A percentile compares a stretch with the other conserved stretches of the same genome.
Evolutionary conservation across 106 monocot genomes (phyloP).

Genomic region (Dioscorea zingiberensis): DNA sequence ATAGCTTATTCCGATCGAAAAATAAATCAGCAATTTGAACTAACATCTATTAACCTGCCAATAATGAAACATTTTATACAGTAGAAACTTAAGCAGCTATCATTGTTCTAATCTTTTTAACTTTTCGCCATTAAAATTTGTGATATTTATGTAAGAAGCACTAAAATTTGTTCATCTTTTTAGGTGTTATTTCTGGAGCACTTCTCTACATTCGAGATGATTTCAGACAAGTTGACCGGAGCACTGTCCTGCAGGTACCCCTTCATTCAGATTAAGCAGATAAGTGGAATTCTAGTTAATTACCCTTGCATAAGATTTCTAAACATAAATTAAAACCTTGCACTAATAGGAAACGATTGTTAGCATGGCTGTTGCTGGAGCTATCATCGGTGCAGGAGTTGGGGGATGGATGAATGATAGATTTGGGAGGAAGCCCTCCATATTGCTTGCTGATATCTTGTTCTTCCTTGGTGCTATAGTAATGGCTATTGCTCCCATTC

Average conservation of each 20-base stretch:
- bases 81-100: too few relatives aligned
- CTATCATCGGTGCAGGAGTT: constrained; percentile 73
- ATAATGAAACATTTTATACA: too few relatives aligned
- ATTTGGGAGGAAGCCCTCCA: constrained; percentile 59
- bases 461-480: constrained; percentile 76
- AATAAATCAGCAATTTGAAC: too few relatives aligned
- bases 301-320: background rate
- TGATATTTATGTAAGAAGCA: too few relatives aligned
- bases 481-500: constrained; percentile 71
- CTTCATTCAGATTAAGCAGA: background rate
- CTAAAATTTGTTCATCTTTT: background rate
- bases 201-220: constrained; percentile 84
- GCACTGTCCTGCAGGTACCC: constrained; percentile 47
- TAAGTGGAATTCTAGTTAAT: background rate
- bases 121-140: too few relatives aligned
- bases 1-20: too few relatives aligned
- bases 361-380: constrained; percentile 98
- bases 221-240: constrained; percentile 49
- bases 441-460: constrained; percentile 65
- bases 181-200: constrained; percentile 90
- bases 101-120: too few relatives aligned
- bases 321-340: background rate
- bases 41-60: too few relatives aligned
- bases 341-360: constrained; percentile 80
- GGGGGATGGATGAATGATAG: constrained; percentile 91